Percentiles rank a stretch among this genome's conserved stretches.
These are phyloP conservation scores for Plasmodium inui DNA, from an alignment of 169 alveolate genomes.

Conservation along the genomic window DNA sequence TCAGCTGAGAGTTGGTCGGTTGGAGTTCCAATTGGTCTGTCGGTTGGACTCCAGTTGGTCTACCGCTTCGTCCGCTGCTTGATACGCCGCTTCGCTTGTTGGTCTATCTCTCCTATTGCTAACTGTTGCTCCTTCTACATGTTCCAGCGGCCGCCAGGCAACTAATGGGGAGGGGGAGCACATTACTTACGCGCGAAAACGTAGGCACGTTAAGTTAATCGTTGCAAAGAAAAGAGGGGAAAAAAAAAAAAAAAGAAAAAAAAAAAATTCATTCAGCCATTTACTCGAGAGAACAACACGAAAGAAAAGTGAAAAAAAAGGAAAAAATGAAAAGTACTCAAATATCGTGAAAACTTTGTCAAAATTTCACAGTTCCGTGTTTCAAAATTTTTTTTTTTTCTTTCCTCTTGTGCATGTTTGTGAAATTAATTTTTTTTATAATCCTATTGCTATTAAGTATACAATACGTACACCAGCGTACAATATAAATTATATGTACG, in stretches of 20 bases:
- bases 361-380: conserved; percentile 20
- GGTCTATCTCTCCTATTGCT: background rate
- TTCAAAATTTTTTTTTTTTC: background rate
- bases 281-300: conserved; percentile 25
- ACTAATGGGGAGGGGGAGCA: background rate
- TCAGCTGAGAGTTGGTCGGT: background rate
- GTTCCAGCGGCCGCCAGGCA: background rate
- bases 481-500: background rate
- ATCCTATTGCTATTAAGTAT: background rate
- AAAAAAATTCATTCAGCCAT: conserved; percentile 18
- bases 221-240: background rate
- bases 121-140: background rate
- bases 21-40: background rate
- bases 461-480: background rate
- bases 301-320: conserved; percentile 12
- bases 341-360: conserved; percentile 1
- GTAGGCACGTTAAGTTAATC: conserved; percentile 3
- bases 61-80: background rate
- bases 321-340: conserved; percentile 2
- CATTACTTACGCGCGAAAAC: background rate
- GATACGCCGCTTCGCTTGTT: background rate
- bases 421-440: background rate
- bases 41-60: background rate
- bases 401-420: conserved; percentile 5
- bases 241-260: conserved; percentile 1